Evolutionary conservation across 345 rosid species (phyloP), one percentile per base, ranked within the genome.

Genomic region (Eucalyptus pauciflora): DNA sequence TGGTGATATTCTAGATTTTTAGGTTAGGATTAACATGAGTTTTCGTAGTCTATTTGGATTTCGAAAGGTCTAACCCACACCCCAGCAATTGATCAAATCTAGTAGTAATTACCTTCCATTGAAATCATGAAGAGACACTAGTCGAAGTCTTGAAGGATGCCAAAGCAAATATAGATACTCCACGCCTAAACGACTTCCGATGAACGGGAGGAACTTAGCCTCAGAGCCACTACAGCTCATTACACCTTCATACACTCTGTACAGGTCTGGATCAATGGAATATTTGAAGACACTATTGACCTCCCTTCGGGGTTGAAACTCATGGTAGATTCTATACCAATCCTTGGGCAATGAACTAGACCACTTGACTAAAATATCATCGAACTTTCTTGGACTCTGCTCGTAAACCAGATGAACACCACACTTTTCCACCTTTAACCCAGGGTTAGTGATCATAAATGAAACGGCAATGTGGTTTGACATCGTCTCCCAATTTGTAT

Each of bases 341-440:
- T 60, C 15, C n/a, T 4, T 11, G 7, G 31, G 67, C 7, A 0
- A 60, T 25, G 15, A 60, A 1, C 67, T 25, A 60, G 7, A 60
- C 31, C 67, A 25, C 15, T 31, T 0, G 5, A 60, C 31, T 12
- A 60, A 24, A 27, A 60, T 0, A 27, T 60, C 7, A 27, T 12
- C 31, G 12, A 60, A 25, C 0, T 60, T 4, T 11, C 3, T 5
- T 27, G 0, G 1, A 25, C 3, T 0, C 2, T 25, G 31, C 4
- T 60, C 2, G 31, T 60, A 60, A 60, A 60, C 67, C 0, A 60
- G 31, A 60, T 60, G 15, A 25, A 60, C 67, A 27, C 31, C 67
- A 25, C 67, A 25, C 15, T 11, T 60, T 25, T 27, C 31, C 4
- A 60, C 67, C 67, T 25, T 1, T 60, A 25, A 25, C 27, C 2